phyloP scores from a whole-genome alignment of 2,329 filamentous ascomycete species.

The Ascochyta pisi region DNA sequence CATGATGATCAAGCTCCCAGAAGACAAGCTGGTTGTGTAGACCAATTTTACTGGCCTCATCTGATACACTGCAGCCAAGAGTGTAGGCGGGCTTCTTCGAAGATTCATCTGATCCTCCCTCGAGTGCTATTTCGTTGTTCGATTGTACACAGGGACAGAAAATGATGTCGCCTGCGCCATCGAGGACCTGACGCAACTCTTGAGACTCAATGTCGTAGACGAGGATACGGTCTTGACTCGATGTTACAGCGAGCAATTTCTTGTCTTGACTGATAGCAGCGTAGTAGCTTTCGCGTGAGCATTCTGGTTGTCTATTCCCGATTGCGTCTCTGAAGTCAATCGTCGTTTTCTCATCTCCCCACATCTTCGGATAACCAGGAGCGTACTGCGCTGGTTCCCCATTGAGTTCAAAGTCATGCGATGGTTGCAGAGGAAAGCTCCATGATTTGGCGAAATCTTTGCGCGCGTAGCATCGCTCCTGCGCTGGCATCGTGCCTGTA shows the following conservation, averaged over 20 bases:
- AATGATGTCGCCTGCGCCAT: slow-evolving; percentile 25
- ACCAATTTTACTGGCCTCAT: background rate
- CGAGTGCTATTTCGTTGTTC: background rate
- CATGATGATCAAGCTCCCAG: slow-evolving; percentile 39
- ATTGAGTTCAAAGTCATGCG: slow-evolving; percentile 23
- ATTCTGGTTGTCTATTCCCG: background rate
- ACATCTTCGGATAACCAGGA: slow-evolving; percentile 26
- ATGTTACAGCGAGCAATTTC: slow-evolving; percentile 36
- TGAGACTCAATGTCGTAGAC: slow-evolving; percentile 32
- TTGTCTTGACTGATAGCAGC: slow-evolving; percentile 30
- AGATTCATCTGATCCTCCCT: background rate
- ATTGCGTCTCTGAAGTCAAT: slow-evolving; percentile 21
- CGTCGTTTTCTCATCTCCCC: slow-evolving; percentile 15
- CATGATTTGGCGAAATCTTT: slow-evolving; percentile 23
- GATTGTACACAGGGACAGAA: slow-evolving; percentile 22
- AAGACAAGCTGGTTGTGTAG: slow-evolving; percentile 24
- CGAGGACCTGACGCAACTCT: slow-evolving; percentile 33
- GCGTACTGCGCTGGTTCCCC: slow-evolving; percentile 23
- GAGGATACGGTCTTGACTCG: slow-evolving; percentile 16
- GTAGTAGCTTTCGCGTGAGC: slow-evolving; percentile 8
- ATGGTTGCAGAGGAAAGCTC: slow-evolving; percentile 19
- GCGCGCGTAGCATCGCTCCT: slow-evolving; percentile 1
- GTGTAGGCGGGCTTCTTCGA: slow-evolving; percentile 25
- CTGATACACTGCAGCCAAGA: slow-evolving; percentile 24
- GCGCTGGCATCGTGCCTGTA: background rate